Percentiles rank a stretch among this genome's conserved stretches.
phyloP scores from a whole-genome alignment of 495 filamentous ascomycete species.

The Aspergillus coremiiformis region DNA sequence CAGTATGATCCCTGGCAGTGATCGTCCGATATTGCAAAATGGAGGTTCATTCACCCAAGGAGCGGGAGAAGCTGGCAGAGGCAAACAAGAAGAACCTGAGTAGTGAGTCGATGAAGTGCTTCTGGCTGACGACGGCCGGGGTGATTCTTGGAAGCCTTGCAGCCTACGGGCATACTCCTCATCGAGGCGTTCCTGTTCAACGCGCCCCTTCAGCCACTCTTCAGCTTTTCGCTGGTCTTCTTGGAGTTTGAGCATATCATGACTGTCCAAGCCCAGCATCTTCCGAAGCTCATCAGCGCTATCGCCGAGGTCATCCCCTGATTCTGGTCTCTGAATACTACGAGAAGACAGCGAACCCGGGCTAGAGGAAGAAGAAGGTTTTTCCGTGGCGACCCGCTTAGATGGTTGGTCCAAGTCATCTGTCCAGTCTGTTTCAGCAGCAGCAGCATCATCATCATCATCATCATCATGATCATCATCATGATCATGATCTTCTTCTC shows the following conservation, averaged over 20 bases:
- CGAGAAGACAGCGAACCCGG: not conserved
- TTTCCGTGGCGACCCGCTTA: not conserved
- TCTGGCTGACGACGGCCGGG: conserved; percentile 5
- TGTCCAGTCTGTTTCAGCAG: conserved; percentile 1
- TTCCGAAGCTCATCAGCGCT: conserved; percentile 7
- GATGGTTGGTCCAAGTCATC: conserved; percentile 12
- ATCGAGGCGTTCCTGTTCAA: conserved; percentile 39
- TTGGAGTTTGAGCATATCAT: conserved; percentile 27
- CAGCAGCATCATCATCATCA: not conserved
- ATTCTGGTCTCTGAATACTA: not conserved
- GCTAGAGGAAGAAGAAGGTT: not conserved
- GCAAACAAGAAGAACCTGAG: conserved; percentile 1
- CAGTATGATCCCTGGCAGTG: not conserved
- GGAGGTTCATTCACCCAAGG: not conserved
- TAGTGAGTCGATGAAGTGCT: conserved; percentile 5
- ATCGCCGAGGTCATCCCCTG: conserved; percentile 3
- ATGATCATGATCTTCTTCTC: not conserved
- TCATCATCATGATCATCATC: conserved; percentile 1
- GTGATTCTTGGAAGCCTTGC: conserved; percentile 10
- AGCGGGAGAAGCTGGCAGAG: not conserved
- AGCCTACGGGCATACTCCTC: conserved; percentile 42
- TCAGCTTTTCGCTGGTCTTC: conserved; percentile 34
- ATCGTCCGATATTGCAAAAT: not conserved
- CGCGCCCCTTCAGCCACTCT: conserved; percentile 23
- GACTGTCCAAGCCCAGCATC: conserved; percentile 24